Base-by-base conservation (phyloP, 805 yeast species). In the Wickerhamiella alocasiicola region DNA sequence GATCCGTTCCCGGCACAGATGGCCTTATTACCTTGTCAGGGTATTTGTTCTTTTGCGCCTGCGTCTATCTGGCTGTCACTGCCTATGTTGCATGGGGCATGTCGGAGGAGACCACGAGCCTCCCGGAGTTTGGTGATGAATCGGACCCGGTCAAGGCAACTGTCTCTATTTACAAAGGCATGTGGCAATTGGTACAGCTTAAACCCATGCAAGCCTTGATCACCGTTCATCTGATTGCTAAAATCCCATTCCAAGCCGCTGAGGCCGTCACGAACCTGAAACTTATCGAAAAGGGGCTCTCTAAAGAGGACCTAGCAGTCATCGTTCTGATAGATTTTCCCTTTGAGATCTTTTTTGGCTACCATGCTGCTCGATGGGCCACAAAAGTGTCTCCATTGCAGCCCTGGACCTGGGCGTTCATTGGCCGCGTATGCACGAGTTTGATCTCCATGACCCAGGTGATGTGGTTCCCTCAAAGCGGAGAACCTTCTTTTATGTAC, bases 251-350 rank as follows among this genome's bases (percentile, higher is more conserved):
- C 59, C 95, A 87, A 56, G 94, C 87, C 21, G 91, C 87, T 54
- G 98, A 91, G 59, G 85, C 91, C 6, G 96, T 94, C 21, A 91
- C 97, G 1, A 88, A 88, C 55, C 69, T 91, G 50, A 91, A 88
- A 57, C 65, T 91, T 17, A 64, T 91, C 5, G 98, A 91, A 56
- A 79, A 78, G 53, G 98, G 98, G 0, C 74, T 91, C 33, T 76
- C 91, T 29, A 82, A 87, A 56, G 98, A 91, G 58, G 97, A 91
- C 55, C 64, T 91, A 29, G 93, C 97, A 1, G 72, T 91, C 16
- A 82, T 95, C 0, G 97, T 88, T 0, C 62, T 91, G 34, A 82
- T 91, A 36, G 95, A 91, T 57, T 91, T 91, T 60, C 98, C 98
- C 9, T 85, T 91, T 58, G 97, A 91, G 57, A 80, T 91, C 56